phyloP scores from a whole-genome alignment of 2,329 filamentous ascomycete genomes.

The Colletotrichum sp. region DNA sequence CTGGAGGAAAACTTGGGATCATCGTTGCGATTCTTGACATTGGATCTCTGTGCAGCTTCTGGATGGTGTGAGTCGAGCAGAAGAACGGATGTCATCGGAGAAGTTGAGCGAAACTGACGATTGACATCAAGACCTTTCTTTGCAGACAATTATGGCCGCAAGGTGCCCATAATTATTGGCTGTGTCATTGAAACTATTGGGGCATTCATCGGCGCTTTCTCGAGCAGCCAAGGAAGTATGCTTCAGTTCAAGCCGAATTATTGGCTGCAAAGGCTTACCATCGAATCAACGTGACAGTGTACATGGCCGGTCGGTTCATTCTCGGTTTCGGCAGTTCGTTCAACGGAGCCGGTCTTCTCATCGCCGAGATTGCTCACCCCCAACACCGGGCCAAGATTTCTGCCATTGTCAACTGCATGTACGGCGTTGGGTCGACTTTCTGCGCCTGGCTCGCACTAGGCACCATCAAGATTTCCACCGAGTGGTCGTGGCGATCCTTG shows the following conservation, averaged over 20 bases:
- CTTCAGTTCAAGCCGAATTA: conserved; percentile 18
- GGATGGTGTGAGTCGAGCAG: conserved; percentile 44
- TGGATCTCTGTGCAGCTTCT: conserved; percentile 50
- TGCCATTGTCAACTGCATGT: background rate
- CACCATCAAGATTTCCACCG: background rate
- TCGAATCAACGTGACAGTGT: background rate
- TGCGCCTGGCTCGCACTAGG: background rate
- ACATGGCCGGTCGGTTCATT: conserved; percentile 41
- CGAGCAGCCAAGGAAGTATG: conserved; percentile 44
- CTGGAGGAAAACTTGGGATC: conserved; percentile 48
- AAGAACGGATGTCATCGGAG: background rate
- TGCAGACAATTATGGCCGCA: conserved; percentile 46
- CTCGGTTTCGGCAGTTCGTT: conserved; percentile 50
- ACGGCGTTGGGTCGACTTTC: background rate
- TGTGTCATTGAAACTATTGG: conserved; percentile 51
- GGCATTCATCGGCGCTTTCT: conserved; percentile 43
- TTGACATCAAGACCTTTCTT: conserved; percentile 20
- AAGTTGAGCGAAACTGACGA: background rate
- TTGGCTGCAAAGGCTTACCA: background rate
- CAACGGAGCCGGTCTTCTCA: conserved; percentile 38
- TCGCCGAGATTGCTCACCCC: background rate
- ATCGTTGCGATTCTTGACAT: conserved; percentile 57
- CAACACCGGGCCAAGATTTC: background rate
- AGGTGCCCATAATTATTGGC: conserved; percentile 45
- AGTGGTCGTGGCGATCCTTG: background rate